Percentiles rank a stretch among this genome's conserved stretches.
Conservation (phyloP, 2,329 filamentous ascomycete species). For the Sordariomycetes sp. region DNA sequence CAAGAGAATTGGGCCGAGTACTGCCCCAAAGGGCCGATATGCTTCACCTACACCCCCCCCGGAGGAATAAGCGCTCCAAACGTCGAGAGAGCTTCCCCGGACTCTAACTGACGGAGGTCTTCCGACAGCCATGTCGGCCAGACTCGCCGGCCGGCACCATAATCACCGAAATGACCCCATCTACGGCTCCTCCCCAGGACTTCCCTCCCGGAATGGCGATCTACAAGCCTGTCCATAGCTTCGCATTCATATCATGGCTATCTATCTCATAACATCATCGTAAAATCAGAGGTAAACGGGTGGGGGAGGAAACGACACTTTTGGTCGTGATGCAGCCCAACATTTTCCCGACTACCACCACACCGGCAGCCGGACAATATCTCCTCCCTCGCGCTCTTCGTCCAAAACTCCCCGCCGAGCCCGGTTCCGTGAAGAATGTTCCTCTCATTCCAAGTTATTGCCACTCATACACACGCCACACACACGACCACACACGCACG, state of each 20-base stretch:
- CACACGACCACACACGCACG: neutral
- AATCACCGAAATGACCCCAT: too few relatives aligned
- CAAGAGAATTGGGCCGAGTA: too few relatives aligned
- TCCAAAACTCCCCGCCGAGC: neutral
- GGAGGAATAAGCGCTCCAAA: too few relatives aligned
- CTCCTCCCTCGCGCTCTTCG: too few relatives aligned
- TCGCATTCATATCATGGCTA: neutral
- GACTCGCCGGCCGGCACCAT: too few relatives aligned
- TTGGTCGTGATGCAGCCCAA: neutral
- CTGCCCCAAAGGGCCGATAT: too few relatives aligned
- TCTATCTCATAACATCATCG: neutral
- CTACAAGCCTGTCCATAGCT: neutral
- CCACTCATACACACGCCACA: neutral
- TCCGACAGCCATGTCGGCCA: too few relatives aligned
- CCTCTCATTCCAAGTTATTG: neutral
- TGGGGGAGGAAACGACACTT: neutral
- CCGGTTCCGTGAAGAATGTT: neutral
- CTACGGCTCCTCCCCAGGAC: too few relatives aligned
- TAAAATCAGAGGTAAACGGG: too few relatives aligned
- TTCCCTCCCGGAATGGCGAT: neutral
- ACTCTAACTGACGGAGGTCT: too few relatives aligned
- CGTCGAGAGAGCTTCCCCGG: too few relatives aligned
- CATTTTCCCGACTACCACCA: neutral
- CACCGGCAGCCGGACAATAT: neutral
- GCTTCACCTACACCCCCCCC: too few relatives aligned